phyloP scores from a whole-genome alignment of 257 asterid species.

The Mentha longifolia region DNA sequence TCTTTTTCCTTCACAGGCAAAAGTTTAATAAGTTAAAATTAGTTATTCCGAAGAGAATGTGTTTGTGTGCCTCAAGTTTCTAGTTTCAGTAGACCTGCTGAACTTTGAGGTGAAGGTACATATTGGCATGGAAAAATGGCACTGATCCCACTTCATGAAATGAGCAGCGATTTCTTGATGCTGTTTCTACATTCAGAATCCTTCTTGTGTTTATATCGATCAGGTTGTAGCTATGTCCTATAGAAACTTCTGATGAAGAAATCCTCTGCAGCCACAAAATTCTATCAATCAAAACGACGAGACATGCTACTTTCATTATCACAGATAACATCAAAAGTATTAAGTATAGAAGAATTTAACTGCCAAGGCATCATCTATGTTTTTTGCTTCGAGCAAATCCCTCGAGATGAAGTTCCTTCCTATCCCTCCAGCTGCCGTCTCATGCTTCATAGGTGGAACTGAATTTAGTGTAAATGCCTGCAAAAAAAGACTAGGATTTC shows the following conservation, averaged over 20 bases:
- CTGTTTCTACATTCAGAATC: conserved; percentile 84
- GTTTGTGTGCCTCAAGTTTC: neutral
- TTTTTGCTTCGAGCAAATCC: conserved; percentile 76
- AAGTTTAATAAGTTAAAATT: neutral
- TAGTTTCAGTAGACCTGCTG: conserved; percentile 50
- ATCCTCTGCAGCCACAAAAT: conserved; percentile 61
- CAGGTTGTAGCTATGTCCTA: conserved; percentile 88
- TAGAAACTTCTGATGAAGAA: conserved; percentile 62
- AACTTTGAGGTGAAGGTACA: conserved; percentile 84
- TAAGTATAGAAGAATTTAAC: conserved; percentile 40
- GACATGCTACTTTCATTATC: neutral
- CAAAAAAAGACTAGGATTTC: conserved; percentile 15
- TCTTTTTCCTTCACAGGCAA: conserved; percentile 60
- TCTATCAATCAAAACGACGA: conserved; percentile 14
- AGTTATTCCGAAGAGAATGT: neutral
- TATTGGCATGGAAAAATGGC: conserved; percentile 92
- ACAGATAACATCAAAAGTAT: neutral
- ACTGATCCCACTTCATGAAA: conserved; percentile 56
- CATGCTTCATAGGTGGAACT: conserved; percentile 74
- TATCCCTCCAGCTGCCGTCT: conserved; percentile 71
- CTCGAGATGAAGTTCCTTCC: conserved; percentile 86
- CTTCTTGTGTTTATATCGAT: conserved; percentile 61
- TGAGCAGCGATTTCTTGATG: conserved; percentile 75
- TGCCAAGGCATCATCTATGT: conserved; percentile 69
- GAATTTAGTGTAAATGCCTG: conserved; percentile 89